Percentiles rank a stretch among this genome's conserved stretches.
Conservation (phyloP, 768 basidiomycete species). For the Daedaleopsis nitida region DNA sequence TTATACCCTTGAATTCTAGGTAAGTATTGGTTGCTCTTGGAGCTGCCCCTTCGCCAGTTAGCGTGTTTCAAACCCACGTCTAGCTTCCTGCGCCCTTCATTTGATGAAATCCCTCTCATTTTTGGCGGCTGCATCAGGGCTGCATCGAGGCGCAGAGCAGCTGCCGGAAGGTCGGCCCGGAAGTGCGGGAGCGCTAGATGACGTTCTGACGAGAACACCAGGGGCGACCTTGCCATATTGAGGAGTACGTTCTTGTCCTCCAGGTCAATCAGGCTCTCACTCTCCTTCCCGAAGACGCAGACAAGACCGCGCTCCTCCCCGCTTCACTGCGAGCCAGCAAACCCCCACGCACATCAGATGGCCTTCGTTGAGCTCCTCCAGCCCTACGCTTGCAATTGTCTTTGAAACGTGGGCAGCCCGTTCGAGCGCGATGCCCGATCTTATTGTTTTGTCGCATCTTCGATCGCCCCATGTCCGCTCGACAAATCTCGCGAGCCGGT, state of each 20-base stretch:
- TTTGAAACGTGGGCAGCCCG: slow-evolving; percentile 1
- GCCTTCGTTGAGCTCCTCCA: background rate
- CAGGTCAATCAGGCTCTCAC: slow-evolving; percentile 11
- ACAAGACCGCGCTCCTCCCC: slow-evolving; percentile 12
- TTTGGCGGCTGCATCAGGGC: no score
- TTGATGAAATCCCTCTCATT: no score
- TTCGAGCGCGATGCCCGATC: background rate
- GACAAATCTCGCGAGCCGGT: background rate
- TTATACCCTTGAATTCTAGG: no score
- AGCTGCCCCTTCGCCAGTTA: no score
- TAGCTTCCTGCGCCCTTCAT: no score
- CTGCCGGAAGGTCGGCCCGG: background rate
- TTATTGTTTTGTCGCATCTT: slow-evolving; percentile 5
- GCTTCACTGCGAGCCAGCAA: slow-evolving; percentile 1
- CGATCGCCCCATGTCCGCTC: background rate
- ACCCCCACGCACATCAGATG: slow-evolving; percentile 10
- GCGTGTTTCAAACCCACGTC: no score
- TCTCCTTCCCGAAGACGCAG: slow-evolving; percentile 8
- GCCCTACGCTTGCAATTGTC: slow-evolving; percentile 1
- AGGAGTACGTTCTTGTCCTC: slow-evolving; percentile 11
- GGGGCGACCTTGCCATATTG: slow-evolving; percentile 4
- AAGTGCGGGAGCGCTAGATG: background rate
- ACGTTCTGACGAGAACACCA: background rate
- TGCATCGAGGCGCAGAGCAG: no score
- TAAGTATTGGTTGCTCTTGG: no score